Percentiles rank a stretch among this genome's conserved stretches.
Evolutionary conservation across 345 rosid genomes (phyloP).

Genomic region (Populus euphratica): DNA sequence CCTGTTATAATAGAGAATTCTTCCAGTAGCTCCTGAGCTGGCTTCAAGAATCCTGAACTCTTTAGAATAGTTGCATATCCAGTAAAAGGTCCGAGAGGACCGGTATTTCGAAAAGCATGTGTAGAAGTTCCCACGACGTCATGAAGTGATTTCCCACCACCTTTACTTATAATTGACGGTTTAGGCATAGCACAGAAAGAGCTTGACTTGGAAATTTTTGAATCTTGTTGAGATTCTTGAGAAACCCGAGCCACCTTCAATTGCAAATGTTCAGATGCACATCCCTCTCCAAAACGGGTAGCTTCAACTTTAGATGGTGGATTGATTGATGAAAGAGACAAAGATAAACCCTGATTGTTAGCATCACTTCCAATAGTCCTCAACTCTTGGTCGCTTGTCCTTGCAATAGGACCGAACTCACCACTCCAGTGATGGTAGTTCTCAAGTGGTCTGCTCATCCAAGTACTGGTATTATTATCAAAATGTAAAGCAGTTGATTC

Average conservation of each 20-base stretch:
- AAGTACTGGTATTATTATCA: slow-evolving; percentile 2
- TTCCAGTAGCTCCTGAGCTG: slow-evolving; percentile 49
- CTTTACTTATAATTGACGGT: slow-evolving; percentile 21
- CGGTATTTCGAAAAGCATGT: slow-evolving; percentile 25
- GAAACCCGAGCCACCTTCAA: slow-evolving; percentile 7
- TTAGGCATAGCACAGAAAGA: slow-evolving; percentile 17
- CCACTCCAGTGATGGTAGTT: slow-evolving; percentile 25
- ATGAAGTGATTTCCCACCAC: slow-evolving; percentile 29
- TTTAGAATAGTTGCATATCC: slow-evolving; percentile 66
- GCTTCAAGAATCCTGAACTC: slow-evolving; percentile 54
- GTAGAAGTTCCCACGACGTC: slow-evolving; percentile 28
- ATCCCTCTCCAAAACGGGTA: slow-evolving; percentile 25
- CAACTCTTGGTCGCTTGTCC: slow-evolving; percentile 17
- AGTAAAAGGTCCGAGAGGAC: slow-evolving; percentile 73
- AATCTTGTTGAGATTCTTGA: slow-evolving; percentile 20
- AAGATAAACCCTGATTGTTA: slow-evolving; percentile 37
- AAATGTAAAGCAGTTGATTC: slow-evolving; percentile 17
- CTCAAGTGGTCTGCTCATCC: slow-evolving; percentile 20
- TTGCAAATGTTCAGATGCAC: slow-evolving; percentile 11
- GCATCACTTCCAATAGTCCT: slow-evolving; percentile 16
- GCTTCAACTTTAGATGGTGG: slow-evolving; percentile 16
- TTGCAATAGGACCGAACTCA: slow-evolving; percentile 23
- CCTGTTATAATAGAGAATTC: slow-evolving; percentile 32
- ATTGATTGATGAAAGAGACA: slow-evolving; percentile 49
- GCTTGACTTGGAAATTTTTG: slow-evolving; percentile 6